phyloP scores from a whole-genome alignment of 208 protist genomes.

The Vickermania spadyakhi region DNA sequence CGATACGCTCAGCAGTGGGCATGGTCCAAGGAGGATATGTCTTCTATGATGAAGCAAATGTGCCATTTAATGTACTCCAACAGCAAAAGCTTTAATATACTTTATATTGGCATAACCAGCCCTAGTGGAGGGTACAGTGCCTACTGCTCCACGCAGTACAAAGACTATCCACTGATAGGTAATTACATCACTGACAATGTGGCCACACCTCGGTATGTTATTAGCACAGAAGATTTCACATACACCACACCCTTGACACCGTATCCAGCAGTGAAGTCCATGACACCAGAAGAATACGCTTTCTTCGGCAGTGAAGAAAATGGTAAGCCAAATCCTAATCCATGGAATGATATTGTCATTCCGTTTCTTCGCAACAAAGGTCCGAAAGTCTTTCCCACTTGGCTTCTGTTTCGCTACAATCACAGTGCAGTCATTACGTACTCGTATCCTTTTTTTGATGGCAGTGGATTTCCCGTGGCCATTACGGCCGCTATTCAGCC shows the following conservation, averaged over 20 bases:
- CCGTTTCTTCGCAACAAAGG: conserved; percentile 17
- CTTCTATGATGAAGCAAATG: conserved; percentile 32
- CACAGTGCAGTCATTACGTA: conserved; percentile 34
- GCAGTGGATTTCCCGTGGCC: conserved; percentile 22
- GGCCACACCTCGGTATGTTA: conserved; percentile 25
- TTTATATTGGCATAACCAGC: conserved; percentile 40
- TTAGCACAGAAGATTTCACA: conserved; percentile 13
- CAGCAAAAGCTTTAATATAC: conserved; percentile 7
- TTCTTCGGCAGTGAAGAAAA: conserved; percentile 29
- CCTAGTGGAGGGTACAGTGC: conserved; percentile 47
- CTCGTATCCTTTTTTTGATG: conserved; percentile 47
- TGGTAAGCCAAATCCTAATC: background rate
- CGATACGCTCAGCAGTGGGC: conserved; percentile 5
- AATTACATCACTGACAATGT: conserved; percentile 23
- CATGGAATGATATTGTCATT: conserved; percentile 26
- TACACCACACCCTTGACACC: conserved; percentile 17
- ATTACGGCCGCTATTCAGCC: conserved; percentile 28
- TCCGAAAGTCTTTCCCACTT: background rate
- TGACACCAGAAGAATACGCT: conserved; percentile 32
- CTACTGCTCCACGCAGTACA: conserved; percentile 50
- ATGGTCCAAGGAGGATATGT: conserved; percentile 34
- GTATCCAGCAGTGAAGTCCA: conserved; percentile 15
- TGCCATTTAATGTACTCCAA: conserved; percentile 8
- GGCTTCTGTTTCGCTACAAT: conserved; percentile 12
- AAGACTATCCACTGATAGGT: conserved; percentile 11